Percentiles rank a stretch among this genome's conserved stretches.
These are phyloP conservation scores for Skeletonema potamos DNA, from an alignment of 108 stramenopile species.

Conservation along the genomic window DNA sequence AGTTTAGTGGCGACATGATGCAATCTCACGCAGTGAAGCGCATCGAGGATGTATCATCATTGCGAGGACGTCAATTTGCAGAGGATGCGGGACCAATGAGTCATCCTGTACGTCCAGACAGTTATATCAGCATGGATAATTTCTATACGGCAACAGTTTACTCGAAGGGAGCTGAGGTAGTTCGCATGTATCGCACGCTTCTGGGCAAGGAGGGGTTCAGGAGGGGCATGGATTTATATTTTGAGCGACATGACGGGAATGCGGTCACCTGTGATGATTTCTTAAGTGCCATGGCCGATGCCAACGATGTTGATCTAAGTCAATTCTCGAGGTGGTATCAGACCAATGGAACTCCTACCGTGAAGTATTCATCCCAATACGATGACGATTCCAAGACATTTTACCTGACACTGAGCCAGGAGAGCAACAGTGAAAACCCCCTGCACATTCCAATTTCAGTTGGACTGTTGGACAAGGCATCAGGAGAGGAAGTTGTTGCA, in stretches of 20 bases:
- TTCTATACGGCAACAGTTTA: constrained; percentile 90
- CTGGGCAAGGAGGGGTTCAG: constrained; percentile 91
- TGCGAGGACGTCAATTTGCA: constrained; percentile 86
- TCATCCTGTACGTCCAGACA: constrained; percentile 96
- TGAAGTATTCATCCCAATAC: constrained; percentile 62
- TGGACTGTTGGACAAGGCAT: constrained; percentile 86
- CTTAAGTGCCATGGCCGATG: constrained; percentile 94
- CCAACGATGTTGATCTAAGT: constrained; percentile 78
- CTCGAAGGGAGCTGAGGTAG: constrained; percentile 91
- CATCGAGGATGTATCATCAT: constrained; percentile 84
- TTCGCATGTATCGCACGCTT: constrained; percentile 96
- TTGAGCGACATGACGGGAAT: constrained; percentile 93
- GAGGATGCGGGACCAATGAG: constrained; percentile 90
- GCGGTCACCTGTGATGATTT: constrained; percentile 99
- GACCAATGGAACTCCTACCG: constrained; percentile 92
- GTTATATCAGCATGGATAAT: constrained; percentile 96
- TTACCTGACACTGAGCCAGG: constrained; percentile 64
- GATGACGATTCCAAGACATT: constrained; percentile 51
- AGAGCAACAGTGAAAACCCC: constrained; percentile 55
- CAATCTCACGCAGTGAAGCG: constrained; percentile 90
- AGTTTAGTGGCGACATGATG: constrained; percentile 92
- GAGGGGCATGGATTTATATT: constrained; percentile 96
- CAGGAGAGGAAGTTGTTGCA: constrained; percentile 79
- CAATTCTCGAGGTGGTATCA: constrained; percentile 93
- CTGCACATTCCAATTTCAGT: constrained; percentile 94